Conservation (phyloP, 2,329 filamentous ascomycete species). For the Arthrinium puccinioides region DNA sequence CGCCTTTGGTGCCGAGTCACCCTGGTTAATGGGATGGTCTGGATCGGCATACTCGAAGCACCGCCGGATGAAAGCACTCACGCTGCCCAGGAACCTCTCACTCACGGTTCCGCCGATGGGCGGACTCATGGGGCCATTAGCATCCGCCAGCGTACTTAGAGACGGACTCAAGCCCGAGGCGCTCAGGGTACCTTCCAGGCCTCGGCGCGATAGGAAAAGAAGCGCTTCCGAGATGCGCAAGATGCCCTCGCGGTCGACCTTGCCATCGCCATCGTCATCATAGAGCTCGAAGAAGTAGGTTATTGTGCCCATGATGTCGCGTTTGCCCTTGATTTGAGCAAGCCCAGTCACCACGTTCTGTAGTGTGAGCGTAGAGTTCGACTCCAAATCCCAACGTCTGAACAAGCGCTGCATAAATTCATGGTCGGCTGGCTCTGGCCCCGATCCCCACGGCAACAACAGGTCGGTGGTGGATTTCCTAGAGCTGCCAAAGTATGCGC, state of each 20-base stretch:
- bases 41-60: constrained; percentile 99
- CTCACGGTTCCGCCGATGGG: constrained; percentile 56
- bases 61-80: constrained; percentile 89
- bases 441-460: constrained; percentile 46
- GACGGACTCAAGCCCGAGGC: constrained; percentile 54
- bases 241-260: constrained; percentile 91
- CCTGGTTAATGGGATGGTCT: constrained; percentile 62
- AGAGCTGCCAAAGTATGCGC: constrained; percentile 53
- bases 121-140: constrained; percentile 29
- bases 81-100: constrained; percentile 84
- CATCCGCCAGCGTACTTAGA: constrained; percentile 34
- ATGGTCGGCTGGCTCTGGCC: constrained; percentile 74
- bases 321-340: constrained; percentile 83
- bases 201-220: constrained; percentile 83
- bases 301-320: constrained; percentile 96
- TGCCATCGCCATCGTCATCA: constrained; percentile 85
- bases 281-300: constrained; percentile 98
- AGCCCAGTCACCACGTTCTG: constrained; percentile 90
- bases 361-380: constrained; percentile 69
- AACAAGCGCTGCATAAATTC: constrained; percentile 90
- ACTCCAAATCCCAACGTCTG: constrained; percentile 77
- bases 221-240: constrained; percentile 89
- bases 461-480: constrained; percentile 33
- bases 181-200: constrained; percentile 67
- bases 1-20: constrained; percentile 18